Base-by-base conservation (phyloP, 1,284 basidiomycete species). In the Tylopilus sp. region DNA sequence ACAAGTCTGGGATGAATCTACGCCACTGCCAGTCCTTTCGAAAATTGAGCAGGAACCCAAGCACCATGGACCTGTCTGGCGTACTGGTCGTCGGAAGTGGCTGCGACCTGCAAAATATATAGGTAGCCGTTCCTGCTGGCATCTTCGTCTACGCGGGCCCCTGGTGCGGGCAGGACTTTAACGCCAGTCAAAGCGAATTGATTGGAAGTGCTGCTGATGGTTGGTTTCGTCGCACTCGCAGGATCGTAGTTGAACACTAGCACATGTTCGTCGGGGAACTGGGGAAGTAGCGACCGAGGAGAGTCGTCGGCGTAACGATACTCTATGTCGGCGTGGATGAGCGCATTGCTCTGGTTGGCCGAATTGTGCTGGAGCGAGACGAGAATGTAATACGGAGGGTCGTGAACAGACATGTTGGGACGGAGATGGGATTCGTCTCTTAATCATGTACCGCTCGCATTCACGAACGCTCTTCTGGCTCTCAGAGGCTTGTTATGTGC, bases 291-390 rank as follows among this genome's bases (percentile, higher is more conserved):
- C 10, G 77, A 66, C 20, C 78, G 66, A 1, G 85, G 82, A 0
- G 81, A 74, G 61, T 91, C 88, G 59, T 91, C 87, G 21, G 80
- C 77, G 63, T 88, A 91, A 59, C 86, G 83, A 63, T 90, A 90
- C 59, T 89, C 83, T n/a, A 91, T 81, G 44, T 72, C 66, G 7
- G 85, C 84, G 62, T 91, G 88, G n/a, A 75, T 69, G 52, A 89
- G 76, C 26, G 75, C 67, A 34, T 68, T 75, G 2, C 38, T 54
- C n/a, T 64, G 59, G 20, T 52, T 40, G 11, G 57, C 29, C 67
- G 67, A 11, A 71, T 59, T 48, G 68, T 57, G 51, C 53, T 69
- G 57, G 40, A 74, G 61, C n/a, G 72, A 68, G 49, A 83, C 69
- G 46, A 87, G 73, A 41, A 86, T 63, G 59, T 85, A 86, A 67